phyloP scores from a whole-genome alignment of 352 stramenopile genomes.

The Phytophthora europaea region DNA sequence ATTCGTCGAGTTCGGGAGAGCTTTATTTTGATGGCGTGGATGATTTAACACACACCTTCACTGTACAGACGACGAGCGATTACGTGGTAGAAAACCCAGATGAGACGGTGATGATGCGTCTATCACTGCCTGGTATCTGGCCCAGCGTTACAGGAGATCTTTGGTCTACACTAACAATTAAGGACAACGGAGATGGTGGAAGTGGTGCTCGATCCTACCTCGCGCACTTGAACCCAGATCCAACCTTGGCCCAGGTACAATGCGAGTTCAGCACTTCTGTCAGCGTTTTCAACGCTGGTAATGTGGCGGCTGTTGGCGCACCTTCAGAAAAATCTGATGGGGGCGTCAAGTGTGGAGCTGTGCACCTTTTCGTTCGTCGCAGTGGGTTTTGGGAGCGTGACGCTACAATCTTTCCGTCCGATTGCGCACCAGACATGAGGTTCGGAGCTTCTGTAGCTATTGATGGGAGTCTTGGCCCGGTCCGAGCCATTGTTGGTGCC shows the following conservation, averaged over 20 bases:
- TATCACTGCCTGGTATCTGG: constrained; percentile 95
- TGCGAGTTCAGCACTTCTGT: constrained; percentile 66
- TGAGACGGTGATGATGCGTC: constrained; percentile 90
- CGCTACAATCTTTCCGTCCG: constrained; percentile 52
- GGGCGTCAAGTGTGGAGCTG: constrained; percentile 59
- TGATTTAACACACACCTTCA: constrained; percentile 65
- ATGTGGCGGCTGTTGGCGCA: constrained; percentile 76
- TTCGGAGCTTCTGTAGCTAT: constrained; percentile 81
- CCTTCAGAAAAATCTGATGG: constrained; percentile 54
- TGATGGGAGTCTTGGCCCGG: constrained; percentile 67
- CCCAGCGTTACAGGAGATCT: constrained; percentile 89
- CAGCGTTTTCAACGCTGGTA: constrained; percentile 69
- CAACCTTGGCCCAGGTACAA: constrained; percentile 37
- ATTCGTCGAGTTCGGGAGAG: constrained; percentile 70
- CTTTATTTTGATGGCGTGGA: constrained; percentile 73
- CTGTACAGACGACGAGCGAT: constrained; percentile 91
- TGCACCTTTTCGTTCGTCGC: constrained; percentile 73
- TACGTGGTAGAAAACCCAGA: constrained; percentile 92
- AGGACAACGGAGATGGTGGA: constrained; percentile 93
- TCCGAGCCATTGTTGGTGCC: constrained; percentile 76
- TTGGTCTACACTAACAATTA: constrained; percentile 90
- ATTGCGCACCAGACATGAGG: constrained; percentile 56
- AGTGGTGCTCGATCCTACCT: constrained; percentile 79
- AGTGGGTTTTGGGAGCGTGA: constrained; percentile 80
- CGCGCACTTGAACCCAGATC: constrained; percentile 58